phyloP scores from a whole-genome alignment of 805 yeast species.

The Clavispora phyllophila region DNA sequence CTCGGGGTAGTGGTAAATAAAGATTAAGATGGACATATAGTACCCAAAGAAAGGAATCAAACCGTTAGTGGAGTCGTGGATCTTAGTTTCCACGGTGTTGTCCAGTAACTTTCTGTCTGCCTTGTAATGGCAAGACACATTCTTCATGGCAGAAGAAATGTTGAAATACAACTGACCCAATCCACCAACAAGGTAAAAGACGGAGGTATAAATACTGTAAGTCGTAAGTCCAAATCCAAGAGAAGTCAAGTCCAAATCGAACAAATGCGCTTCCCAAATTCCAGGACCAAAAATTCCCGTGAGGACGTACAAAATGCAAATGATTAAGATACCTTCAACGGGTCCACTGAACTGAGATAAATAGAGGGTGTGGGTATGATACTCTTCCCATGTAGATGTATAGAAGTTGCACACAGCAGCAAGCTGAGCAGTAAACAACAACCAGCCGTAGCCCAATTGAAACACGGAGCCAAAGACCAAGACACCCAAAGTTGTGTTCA shows the following conservation, averaged over 20 bases:
- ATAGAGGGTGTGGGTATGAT: slow-evolving; percentile 78
- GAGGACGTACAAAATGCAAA: slow-evolving; percentile 47
- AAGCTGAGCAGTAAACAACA: slow-evolving; percentile 59
- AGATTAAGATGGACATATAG: slow-evolving; percentile 42
- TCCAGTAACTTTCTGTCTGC: slow-evolving; percentile 16
- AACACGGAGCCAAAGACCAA: slow-evolving; percentile 72
- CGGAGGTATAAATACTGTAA: slow-evolving; percentile 34
- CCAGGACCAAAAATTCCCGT: slow-evolving; percentile 71
- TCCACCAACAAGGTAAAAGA: slow-evolving; percentile 47
- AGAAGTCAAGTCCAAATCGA: slow-evolving; percentile 34
- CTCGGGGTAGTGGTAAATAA: slow-evolving; percentile 49
- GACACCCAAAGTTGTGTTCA: slow-evolving; percentile 76
- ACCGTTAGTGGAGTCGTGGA: slow-evolving; percentile 45
- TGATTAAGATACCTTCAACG: slow-evolving; percentile 82
- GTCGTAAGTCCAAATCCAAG: slow-evolving; percentile 21
- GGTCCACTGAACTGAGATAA: slow-evolving; percentile 86
- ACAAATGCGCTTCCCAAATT: slow-evolving; percentile 51
- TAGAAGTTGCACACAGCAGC: slow-evolving; percentile 79
- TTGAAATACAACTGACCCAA: slow-evolving; percentile 56
- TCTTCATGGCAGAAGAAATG: slow-evolving; percentile 60
- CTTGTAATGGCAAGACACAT: slow-evolving; percentile 47
- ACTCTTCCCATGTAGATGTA: slow-evolving; percentile 93
- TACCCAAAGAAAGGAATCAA: slow-evolving; percentile 64
- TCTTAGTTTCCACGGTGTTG: slow-evolving; percentile 19
- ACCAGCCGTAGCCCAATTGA: slow-evolving; percentile 67